phyloP scores from a whole-genome alignment of 2,329 filamentous ascomycete genomes.

The Penicillium sp. region DNA sequence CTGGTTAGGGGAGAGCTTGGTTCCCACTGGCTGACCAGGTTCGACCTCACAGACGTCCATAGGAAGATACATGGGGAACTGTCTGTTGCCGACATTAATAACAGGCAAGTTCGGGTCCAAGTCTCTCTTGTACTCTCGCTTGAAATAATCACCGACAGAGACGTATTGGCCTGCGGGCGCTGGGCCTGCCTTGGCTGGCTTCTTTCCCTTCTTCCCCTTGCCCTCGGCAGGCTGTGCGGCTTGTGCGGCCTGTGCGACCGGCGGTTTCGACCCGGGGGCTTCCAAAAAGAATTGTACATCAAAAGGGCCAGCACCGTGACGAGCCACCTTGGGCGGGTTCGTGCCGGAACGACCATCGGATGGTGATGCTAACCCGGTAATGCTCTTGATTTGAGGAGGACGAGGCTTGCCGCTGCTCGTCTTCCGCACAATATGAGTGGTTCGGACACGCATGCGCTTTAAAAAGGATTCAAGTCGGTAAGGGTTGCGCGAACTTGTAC shows the following conservation, averaged over 20 bases:
- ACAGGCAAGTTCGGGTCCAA: conserved; percentile 54
- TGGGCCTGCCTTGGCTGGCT: conserved; percentile 29
- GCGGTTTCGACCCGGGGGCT: conserved; percentile 15
- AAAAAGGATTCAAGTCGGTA: neutral
- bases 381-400: conserved; percentile 45
- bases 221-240: conserved; percentile 5
- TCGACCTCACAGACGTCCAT: conserved; percentile 65
- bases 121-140: conserved; percentile 38
- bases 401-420: conserved; percentile 35
- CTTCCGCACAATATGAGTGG: conserved; percentile 42
- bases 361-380: conserved; percentile 46
- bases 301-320: conserved; percentile 50
- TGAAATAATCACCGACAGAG: conserved; percentile 55
- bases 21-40: conserved; percentile 63
- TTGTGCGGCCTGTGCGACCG: conserved; percentile 4
- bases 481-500: neutral
- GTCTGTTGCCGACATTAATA: conserved; percentile 63
- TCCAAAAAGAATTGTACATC: conserved; percentile 58
- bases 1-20: conserved; percentile 61
- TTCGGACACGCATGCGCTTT: conserved; percentile 5
- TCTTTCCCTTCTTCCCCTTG: conserved; percentile 32
- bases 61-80: conserved; percentile 64
- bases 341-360: conserved; percentile 36
- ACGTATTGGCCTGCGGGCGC: conserved; percentile 46
- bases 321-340: conserved; percentile 38